Evolutionary conservation across 2,329 filamentous ascomycete species (phyloP), one percentile per base, ranked within the genome.

Genomic region (Blumeria graminis): DNA sequence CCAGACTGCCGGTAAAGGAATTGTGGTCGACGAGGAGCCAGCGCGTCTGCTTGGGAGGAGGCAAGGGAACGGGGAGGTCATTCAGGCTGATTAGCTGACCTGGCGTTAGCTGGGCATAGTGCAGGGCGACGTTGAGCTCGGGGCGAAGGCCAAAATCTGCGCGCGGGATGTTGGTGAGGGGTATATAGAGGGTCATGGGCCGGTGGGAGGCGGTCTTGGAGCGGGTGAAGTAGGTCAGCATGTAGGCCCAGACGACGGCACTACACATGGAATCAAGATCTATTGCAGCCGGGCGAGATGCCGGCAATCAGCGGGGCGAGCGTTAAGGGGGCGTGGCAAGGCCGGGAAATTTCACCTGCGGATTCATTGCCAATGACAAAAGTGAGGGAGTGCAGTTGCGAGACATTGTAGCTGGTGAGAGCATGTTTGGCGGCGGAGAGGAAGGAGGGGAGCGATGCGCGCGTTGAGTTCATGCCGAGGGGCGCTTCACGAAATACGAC

Each of bases 1-100:
- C 76, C 14, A 90, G 70, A 13, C 68, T 63, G 0, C 84, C 83
- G 6, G 82, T 81, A 52, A 86, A 71, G 0, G 72, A 74, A 65
- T 92, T 92, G 71, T 92, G 86, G 68, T 92, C 86, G 3, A 92
- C 84, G 0, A 92, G 71, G 16, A 86, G 69, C 83, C 83, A 88
- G 54, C 71, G 71, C 1, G 82, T 82, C 51, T 78, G 74, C 32
- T 75, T 71, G 0, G 77, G 71, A 0, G 67, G 62, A 60, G 50
- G 45, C 48, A 56, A 63, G 61, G 56, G 1, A 72, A 71, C 0
- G 72, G 3, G 72, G 0, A 82, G 65, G 60, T 82, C 78, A 59
- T 76, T 73, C 3, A 81, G 68, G 0, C 77, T 89, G 57, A 88
- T 73, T 0, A 92, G 71, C 59, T 88, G 80, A 6, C 71, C 70